Evolutionary conservation across 2,329 filamentous ascomycete genomes (phyloP).

Genomic region (Fusarium praegraminearum): DNA sequence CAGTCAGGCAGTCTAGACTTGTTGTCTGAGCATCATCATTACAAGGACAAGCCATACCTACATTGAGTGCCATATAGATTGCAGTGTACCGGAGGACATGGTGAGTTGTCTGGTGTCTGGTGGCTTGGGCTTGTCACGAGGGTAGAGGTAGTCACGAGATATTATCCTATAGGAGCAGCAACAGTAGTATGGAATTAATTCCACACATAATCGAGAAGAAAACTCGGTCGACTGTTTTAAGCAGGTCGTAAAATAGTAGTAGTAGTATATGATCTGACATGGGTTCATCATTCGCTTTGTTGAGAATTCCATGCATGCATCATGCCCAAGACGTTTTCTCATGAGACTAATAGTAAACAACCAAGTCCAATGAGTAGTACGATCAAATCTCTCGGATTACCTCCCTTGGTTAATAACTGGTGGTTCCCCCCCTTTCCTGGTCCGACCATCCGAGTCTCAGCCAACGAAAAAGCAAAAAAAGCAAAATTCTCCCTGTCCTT

Average conservation of each 20-base stretch:
- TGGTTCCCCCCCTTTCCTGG: slow-evolving; percentile 28
- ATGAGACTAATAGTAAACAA: not conserved
- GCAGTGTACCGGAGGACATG: not conserved
- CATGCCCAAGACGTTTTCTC: not conserved
- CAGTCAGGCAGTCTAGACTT: slow-evolving; percentile 1
- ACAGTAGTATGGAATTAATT: not conserved
- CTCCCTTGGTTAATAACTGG: slow-evolving; percentile 29
- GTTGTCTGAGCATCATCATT: not conserved
- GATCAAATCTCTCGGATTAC: slow-evolving; percentile 27
- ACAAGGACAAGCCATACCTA: slow-evolving; percentile 5
- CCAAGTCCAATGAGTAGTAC: not conserved
- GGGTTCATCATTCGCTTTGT: slow-evolving; percentile 4
- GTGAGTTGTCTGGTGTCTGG: slow-evolving; percentile 15
- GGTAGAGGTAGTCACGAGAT: slow-evolving; percentile 15
- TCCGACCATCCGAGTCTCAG: slow-evolving; percentile 33
- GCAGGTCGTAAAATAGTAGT: slow-evolving; percentile 3
- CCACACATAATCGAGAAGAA: not conserved
- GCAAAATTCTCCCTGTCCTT: slow-evolving; percentile 21
- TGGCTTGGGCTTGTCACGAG: slow-evolving; percentile 6
- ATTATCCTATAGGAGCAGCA: not conserved
- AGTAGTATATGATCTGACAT: slow-evolving; percentile 24
- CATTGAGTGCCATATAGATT: slow-evolving; percentile 13
- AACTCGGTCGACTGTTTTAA: not conserved
- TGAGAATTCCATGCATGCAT: slow-evolving; percentile 16
- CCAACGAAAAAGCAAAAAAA: slow-evolving; percentile 23